These are phyloP conservation scores for Pythium rishiriense DNA, from an alignment of 352 stramenopile species.

Conservation along the genomic window DNA sequence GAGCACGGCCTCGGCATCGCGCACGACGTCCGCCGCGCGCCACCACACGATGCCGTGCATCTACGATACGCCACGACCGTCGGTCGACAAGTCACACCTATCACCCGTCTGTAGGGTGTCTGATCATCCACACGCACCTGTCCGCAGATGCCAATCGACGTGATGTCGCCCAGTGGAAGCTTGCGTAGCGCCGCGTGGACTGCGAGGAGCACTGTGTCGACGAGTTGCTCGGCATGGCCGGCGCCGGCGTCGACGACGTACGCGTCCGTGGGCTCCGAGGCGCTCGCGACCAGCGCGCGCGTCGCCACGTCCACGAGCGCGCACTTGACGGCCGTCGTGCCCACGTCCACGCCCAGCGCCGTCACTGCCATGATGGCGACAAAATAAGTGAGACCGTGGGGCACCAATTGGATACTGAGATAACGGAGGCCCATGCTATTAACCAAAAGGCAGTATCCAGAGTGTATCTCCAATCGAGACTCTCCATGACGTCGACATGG, in stretches of 20 bases:
- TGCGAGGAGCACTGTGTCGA: conserved; percentile 50
- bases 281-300: conserved; percentile 34
- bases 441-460: too few species aligned
- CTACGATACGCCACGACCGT: conserved; percentile 25
- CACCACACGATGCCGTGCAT: conserved; percentile 89
- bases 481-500: too few species aligned
- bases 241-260: conserved; percentile 30
- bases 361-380: too few species aligned
- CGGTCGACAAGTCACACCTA: neutral
- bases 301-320: conserved; percentile 42
- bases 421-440: too few species aligned
- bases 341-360: conserved; percentile 66
- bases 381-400: too few species aligned
- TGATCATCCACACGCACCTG: conserved; percentile 39
- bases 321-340: conserved; percentile 80
- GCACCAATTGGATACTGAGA: too few species aligned
- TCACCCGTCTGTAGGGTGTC: too few species aligned
- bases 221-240: conserved; percentile 40
- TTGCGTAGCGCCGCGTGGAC: conserved; percentile 36
- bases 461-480: too few species aligned
- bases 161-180: conserved; percentile 38
- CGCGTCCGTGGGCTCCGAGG: conserved; percentile 33
- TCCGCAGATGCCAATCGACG: conserved; percentile 67
- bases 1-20: conserved; percentile 21
- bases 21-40: conserved; percentile 44